Base-by-base conservation (phyloP, 805 yeast species). In the Yarrowia sp. region DNA sequence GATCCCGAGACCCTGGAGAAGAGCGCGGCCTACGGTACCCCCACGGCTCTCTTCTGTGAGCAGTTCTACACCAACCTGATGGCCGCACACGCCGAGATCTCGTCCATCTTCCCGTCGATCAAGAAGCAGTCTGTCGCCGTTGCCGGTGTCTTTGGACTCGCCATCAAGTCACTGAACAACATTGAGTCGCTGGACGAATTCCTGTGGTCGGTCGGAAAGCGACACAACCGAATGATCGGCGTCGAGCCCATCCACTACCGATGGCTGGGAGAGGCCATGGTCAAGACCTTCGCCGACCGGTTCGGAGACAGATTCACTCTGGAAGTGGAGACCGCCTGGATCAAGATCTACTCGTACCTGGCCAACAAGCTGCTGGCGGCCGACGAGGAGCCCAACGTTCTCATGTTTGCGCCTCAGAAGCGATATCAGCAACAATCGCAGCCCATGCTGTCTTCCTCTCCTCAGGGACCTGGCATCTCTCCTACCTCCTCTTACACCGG, bases 71-170 rank as follows among this genome's bases (percentile, higher is more conserved):
- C 84, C 59, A 89, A 88, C 69, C 73, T 89, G 58, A 74, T 88
- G 36, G 72, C 81, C 0, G 81, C 83, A 80, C 83, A 81, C 66
- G 84, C 89, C 0, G 75, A 75, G 13, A 76, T 90, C 64, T 90
- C 85, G 66, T 78, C 76, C 38, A 70, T 84, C 69, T 88, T 87
- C 71, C 96, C 96, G 0, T 83, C 88, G 6, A 83, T 88, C 65
- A 81, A 81, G 65, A 91, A 87, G 70, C 96, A 90, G 73, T 90
- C 94, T 0, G 81, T 84, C 14, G 81, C 92, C 7, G 86, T 89
- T 76, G 90, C 93, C 0, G 91, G 92, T 5, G 89, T 89, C 18
- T 72, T 90, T 67, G 81, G 88, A 27, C 78, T 84, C 42, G 87
- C 92, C 2, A 82, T 89, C 63, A 73, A 80, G 27, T 84, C 83